Evolutionary conservation across 2,329 filamentous ascomycete species (phyloP), one percentile per base, ranked within the genome.

Genomic region (Aspergillus versicolor): DNA sequence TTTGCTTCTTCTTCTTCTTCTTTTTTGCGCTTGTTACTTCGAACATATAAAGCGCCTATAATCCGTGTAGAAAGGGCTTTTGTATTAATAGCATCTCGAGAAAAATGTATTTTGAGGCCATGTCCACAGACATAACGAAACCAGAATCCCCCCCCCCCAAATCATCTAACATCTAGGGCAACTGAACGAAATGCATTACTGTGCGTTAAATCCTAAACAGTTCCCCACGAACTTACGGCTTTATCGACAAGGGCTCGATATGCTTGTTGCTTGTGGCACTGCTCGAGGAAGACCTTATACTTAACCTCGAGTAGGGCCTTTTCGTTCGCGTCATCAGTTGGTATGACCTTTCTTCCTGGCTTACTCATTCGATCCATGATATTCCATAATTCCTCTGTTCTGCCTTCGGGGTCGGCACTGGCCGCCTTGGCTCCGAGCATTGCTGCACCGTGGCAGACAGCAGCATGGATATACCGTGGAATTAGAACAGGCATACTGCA

Each of bases 301-400:
- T 99, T 99, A 61, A 88, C 88, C 66, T 89, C 82, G 52, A 99
- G 79, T 63, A 99, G 77, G 70, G 85, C 85, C 81, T 89, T 92
- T 80, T 96, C 88, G 11, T 83, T 83, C 58, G 79, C 76, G 70
- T 95, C 85, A 52, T 81, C 84, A 21, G 86, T 86, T 0, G 93
- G 92, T 73, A 87, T 82, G 2, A 97, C 88, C 48, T 92, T 84
- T 67, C 88, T 90, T 32, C 93, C 94, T 8, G 91, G 89, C 81
- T 97, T 96, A 78, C 90, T 96, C 88, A 97, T 94, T 56, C 92
- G 86, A 74, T 96, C 91, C 94, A 99, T 99, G 72, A 99, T 97
- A 65, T 87, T 85, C 94, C 94, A 99, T 60, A 99, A 79, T 41
- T 89, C 85, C 78, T 97, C 92, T 0, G 90, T 92, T 67, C 88